Conservation (phyloP, 768 basidiomycete genomes). For the Amanita rimosa region DNA sequence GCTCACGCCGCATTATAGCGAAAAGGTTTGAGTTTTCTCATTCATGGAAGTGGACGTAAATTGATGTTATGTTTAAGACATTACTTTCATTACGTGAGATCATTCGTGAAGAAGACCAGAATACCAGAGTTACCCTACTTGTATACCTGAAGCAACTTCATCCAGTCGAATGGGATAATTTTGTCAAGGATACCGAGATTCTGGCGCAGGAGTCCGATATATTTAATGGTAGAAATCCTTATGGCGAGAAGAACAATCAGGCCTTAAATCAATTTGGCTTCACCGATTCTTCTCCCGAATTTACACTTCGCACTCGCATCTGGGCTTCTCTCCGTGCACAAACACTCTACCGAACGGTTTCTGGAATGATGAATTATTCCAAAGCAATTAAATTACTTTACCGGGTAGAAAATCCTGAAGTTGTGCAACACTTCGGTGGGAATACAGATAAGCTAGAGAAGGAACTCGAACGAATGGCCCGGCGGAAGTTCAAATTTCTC, state of each 20-base stretch:
- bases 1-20: conserved; percentile 95
- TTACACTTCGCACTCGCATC: conserved; percentile 95
- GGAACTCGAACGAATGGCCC: conserved; percentile 94
- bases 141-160: conserved; percentile 99
- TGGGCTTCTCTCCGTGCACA: conserved; percentile 99
- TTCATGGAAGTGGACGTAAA: background rate
- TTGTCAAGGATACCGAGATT: conserved; percentile 99
- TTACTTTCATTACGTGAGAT: conserved; percentile 94
- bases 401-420: conserved; percentile 98
- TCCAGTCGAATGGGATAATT: conserved; percentile 98
- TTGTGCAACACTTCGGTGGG: conserved; percentile 93
- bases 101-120: conserved; percentile 96
- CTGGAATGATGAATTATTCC: conserved; percentile 99
- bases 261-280: conserved; percentile 98
- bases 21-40: conserved; percentile 52
- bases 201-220: conserved; percentile 89
- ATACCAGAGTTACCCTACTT: conserved; percentile 91
- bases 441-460: conserved; percentile 96
- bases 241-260: conserved; percentile 75
- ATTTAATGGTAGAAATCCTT: conserved; percentile 67
- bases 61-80: conserved; percentile 39
- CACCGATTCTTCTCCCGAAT: conserved; percentile 97
- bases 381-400: conserved; percentile 99
- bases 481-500: conserved; percentile 98
- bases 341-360: conserved; percentile 96